phyloP scores from a whole-genome alignment of 2,329 filamentous ascomycete genomes.

The Alternaria arborescens region DNA sequence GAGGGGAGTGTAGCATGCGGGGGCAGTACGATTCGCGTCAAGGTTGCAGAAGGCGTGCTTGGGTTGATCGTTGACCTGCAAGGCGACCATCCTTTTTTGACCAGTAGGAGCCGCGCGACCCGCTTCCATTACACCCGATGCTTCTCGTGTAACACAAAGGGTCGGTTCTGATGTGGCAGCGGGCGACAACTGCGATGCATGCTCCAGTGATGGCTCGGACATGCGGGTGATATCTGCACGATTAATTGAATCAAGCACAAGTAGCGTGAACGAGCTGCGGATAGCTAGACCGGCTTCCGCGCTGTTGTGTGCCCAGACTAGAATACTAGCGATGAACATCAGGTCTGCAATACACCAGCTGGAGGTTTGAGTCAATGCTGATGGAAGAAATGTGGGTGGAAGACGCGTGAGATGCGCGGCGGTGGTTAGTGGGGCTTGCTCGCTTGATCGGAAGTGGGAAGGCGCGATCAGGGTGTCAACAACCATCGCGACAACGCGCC shows the following conservation, averaged over 20 bases:
- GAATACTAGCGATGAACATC: slow-evolving; percentile 2
- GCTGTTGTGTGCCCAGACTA: slow-evolving; percentile 14
- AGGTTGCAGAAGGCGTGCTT: slow-evolving; percentile 42
- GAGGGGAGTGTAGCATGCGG: slow-evolving; percentile 40
- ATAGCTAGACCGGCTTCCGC: slow-evolving; percentile 26
- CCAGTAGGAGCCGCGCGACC: slow-evolving; percentile 27
- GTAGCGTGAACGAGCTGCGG: slow-evolving; percentile 35
- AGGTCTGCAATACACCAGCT: slow-evolving; percentile 14
- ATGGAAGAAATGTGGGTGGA: slow-evolving; percentile 4
- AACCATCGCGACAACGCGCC: slow-evolving; percentile 38
- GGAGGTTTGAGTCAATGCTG: slow-evolving; percentile 16
- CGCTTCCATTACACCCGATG: slow-evolving; percentile 41
- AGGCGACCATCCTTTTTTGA: slow-evolving; percentile 30
- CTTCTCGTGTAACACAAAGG: slow-evolving; percentile 44
- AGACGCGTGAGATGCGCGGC: slow-evolving; percentile 9
- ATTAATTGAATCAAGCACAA: slow-evolving; percentile 39
- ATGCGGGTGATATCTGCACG: slow-evolving; percentile 53
- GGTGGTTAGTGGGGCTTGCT: slow-evolving; percentile 15
- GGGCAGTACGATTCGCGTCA: slow-evolving; percentile 42
- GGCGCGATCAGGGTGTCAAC: slow-evolving; percentile 39
- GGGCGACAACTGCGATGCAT: slow-evolving; percentile 37
- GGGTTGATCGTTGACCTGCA: slow-evolving; percentile 37
- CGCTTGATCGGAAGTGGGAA: slow-evolving; percentile 38
- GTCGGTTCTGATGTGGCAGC: slow-evolving; percentile 32
- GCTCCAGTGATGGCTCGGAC: slow-evolving; percentile 42